phyloP scores from a whole-genome alignment of 257 asterid species.

The Lithospermum erythrorhizon region DNA sequence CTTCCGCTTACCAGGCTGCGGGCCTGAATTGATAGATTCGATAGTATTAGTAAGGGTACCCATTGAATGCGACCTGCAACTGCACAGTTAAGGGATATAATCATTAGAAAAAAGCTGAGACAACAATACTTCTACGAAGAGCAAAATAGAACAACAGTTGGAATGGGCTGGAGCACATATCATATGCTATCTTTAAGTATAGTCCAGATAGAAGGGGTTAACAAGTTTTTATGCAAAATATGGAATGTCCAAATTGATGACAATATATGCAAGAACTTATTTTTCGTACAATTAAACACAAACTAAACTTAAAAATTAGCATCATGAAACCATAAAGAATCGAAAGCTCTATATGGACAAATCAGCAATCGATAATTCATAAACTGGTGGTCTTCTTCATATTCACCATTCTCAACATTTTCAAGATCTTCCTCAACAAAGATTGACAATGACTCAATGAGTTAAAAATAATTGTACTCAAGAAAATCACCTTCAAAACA shows the following conservation, averaged over 20 bases:
- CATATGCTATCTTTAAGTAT: not conserved
- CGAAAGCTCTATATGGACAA: too few relatives aligned
- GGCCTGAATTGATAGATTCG: conserved; percentile 39
- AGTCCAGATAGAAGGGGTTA: not conserved
- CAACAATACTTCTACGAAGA: not conserved
- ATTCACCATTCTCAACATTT: too few relatives aligned
- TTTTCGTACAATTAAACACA: too few relatives aligned
- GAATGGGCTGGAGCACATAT: not conserved
- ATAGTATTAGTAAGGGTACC: conserved; percentile 27
- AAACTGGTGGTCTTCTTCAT: too few relatives aligned
- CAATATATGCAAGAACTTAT: not conserved
- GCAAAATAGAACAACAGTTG: not conserved
- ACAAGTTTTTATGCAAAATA: not conserved
- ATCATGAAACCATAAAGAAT: too few relatives aligned
- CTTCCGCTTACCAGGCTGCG: conserved; percentile 45
- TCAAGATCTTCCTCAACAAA: too few relatives aligned
- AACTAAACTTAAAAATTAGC: not conserved
- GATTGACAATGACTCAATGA: too few relatives aligned
- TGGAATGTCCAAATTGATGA: not conserved
- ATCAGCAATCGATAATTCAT: too few relatives aligned
- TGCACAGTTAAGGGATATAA: not conserved
- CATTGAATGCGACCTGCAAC: conserved; percentile 40
- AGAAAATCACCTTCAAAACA: too few relatives aligned
- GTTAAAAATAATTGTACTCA: too few relatives aligned
- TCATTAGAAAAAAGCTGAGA: not conserved